phyloP scores from a whole-genome alignment of 116 monocot species.

The Trichopus zeylanicus region DNA sequence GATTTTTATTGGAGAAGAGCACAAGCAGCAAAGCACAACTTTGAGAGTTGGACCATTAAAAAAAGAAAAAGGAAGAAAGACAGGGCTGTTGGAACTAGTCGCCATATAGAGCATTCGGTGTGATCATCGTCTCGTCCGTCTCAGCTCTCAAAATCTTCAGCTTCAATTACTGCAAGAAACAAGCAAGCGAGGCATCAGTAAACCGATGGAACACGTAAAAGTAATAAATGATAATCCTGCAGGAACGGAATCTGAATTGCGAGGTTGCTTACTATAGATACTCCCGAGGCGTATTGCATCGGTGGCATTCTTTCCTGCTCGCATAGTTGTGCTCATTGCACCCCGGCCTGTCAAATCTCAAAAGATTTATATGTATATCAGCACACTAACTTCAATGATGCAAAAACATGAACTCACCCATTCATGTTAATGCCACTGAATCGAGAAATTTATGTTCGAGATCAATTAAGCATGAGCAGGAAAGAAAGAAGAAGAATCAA shows the following conservation, averaged over 20 bases:
- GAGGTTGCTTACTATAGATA: neutral
- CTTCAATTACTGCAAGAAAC: no score
- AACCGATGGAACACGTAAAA: neutral
- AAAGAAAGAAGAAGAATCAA: neutral
- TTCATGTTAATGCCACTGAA: no score
- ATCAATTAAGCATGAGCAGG: no score
- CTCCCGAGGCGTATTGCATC: slow-evolving; percentile 29
- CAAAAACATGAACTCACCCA: no score
- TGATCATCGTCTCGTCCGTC: no score
- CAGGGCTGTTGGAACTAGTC: no score
- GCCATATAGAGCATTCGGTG: no score
- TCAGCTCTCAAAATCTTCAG: no score
- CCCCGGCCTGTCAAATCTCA: slow-evolving; percentile 10
- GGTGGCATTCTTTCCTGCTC: slow-evolving; percentile 28
- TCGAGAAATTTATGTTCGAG: no score
- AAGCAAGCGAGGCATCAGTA: neutral
- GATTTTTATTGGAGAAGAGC: neutral
- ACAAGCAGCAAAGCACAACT: neutral
- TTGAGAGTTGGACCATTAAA: neutral
- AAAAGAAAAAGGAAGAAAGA: neutral
- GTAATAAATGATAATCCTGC: neutral
- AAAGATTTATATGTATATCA: neutral
- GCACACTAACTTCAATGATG: no score
- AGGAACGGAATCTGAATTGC: neutral
- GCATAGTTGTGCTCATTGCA: slow-evolving; percentile 45